Conservation (phyloP, 805 yeast genomes). For the Candida incommunis region DNA sequence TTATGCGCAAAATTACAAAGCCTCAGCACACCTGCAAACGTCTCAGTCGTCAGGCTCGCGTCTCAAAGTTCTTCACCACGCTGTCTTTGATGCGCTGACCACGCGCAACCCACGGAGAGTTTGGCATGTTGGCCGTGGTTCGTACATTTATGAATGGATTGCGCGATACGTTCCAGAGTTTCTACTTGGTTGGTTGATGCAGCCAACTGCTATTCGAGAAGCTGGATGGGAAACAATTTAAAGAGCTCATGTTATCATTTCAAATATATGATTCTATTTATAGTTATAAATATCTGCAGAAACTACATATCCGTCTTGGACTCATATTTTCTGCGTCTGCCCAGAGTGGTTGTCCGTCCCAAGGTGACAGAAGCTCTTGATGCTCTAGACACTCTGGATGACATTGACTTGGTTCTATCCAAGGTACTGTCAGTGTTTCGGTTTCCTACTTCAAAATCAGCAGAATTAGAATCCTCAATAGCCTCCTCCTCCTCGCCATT, state of each 20-base stretch:
- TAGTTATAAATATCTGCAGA: too few species aligned
- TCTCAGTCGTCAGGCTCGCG: constrained; percentile 19
- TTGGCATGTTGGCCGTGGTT: constrained; percentile 20
- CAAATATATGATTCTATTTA: too few species aligned
- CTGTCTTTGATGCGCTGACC: constrained; percentile 19
- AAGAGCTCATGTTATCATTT: background rate
- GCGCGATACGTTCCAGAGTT: constrained; percentile 17
- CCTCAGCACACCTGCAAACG: constrained; percentile 17
- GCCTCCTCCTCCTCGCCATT: background rate
- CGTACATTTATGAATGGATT: constrained; percentile 18
- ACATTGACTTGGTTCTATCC: background rate
- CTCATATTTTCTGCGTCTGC: background rate
- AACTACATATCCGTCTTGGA: background rate
- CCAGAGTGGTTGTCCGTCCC: background rate
- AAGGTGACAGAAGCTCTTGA: background rate
- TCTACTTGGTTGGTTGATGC: constrained; percentile 25
- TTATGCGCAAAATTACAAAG: constrained; percentile 22
- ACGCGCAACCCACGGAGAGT: constrained; percentile 16
- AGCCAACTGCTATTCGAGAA: constrained; percentile 7
- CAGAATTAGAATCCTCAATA: background rate
- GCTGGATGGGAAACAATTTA: constrained; percentile 12
- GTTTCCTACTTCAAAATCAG: background rate
- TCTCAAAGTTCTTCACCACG: constrained; percentile 16
- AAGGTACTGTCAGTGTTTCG: background rate
- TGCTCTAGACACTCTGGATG: background rate